These are phyloP conservation scores for Ganoderma lingzhi DNA, from an alignment of 1,284 basidiomycete species.

Conservation along the genomic window DNA sequence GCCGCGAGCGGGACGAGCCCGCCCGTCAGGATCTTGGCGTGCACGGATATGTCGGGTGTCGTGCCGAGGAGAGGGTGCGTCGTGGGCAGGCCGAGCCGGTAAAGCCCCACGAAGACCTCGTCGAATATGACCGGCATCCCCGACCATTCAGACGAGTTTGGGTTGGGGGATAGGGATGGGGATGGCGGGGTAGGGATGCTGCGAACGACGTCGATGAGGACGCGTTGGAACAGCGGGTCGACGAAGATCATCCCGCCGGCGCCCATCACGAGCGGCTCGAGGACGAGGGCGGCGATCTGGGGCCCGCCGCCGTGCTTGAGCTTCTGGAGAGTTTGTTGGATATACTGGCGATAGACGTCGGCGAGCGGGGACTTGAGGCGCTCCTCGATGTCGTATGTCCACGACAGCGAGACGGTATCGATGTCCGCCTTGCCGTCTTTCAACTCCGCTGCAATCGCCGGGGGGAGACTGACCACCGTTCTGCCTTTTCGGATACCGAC, in stretches of 20 bases:
- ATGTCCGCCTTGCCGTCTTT: conserved; percentile 41
- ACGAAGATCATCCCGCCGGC: conserved; percentile 99
- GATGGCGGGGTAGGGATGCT: conserved; percentile 30
- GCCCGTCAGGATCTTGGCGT: conserved; percentile 96
- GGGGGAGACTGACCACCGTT: conserved; percentile 67
- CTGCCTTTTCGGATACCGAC: conserved; percentile 73
- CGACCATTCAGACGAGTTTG: conserved; percentile 54
- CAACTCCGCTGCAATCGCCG: conserved; percentile 51
- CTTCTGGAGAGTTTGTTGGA: conserved; percentile 62
- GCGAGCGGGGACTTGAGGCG: conserved; percentile 74
- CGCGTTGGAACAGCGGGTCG: conserved; percentile 94
- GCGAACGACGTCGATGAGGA: conserved; percentile 86
- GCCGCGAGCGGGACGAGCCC: conserved; percentile 90
- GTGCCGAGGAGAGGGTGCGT: conserved; percentile 73
- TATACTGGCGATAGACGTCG: conserved; percentile 67
- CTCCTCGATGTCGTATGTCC: conserved; percentile 77
- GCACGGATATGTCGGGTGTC: conserved; percentile 87
- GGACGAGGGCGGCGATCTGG: conserved; percentile 77
- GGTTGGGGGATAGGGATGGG: conserved; percentile 8
- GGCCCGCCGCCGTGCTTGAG: conserved; percentile 51
- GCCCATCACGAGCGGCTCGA: conserved; percentile 95
- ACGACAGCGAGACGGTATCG: conserved; percentile 58
- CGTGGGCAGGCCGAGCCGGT: conserved; percentile 83
- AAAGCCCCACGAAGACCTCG: conserved; percentile 94
- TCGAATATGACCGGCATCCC: conserved; percentile 95